Evolutionary conservation across 371 early-diverging fungal genomes (phyloP).

Genomic region (Mortierella sp.): DNA sequence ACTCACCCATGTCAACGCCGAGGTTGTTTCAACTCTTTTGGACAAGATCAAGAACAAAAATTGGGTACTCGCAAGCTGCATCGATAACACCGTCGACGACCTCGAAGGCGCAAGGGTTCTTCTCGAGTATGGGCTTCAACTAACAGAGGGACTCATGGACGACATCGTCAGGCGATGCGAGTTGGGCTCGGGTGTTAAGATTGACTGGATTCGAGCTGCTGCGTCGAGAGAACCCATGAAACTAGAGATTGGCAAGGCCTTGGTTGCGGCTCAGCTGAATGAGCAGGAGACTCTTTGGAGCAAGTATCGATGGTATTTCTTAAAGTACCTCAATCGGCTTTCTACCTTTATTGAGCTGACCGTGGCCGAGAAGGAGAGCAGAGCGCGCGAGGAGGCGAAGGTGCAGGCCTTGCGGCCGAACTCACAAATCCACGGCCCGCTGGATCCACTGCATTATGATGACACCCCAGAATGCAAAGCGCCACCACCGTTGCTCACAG

Average conservation of each 20-base stretch:
- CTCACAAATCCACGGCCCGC: slow-evolving; percentile 14
- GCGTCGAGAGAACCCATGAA: slow-evolving; percentile 38
- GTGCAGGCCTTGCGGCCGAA: not conserved
- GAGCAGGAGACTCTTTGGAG: slow-evolving; percentile 60
- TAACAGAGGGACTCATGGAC: slow-evolving; percentile 62
- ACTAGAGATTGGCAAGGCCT: slow-evolving; percentile 12
- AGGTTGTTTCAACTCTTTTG: slow-evolving; percentile 65
- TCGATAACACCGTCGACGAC: slow-evolving; percentile 31
- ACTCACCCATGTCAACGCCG: slow-evolving; percentile 56
- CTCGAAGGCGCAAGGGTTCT: slow-evolving; percentile 63
- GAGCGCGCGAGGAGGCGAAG: slow-evolving; percentile 35
- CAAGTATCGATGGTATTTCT: slow-evolving; percentile 67
- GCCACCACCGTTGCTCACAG: slow-evolving; percentile 38
- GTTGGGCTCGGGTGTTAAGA: slow-evolving; percentile 30
- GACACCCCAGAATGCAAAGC: slow-evolving; percentile 19
- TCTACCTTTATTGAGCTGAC: slow-evolving; percentile 73
- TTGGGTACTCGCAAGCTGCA: slow-evolving; percentile 75
- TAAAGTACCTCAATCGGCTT: slow-evolving; percentile 78
- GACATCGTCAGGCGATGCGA: slow-evolving; percentile 62
- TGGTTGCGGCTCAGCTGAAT: slow-evolving; percentile 36
- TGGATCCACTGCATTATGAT: slow-evolving; percentile 48
- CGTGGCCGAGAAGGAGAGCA: slow-evolving; percentile 27
- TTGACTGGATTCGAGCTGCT: slow-evolving; percentile 42
- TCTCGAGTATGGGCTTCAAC: slow-evolving; percentile 68
- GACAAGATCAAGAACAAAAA: slow-evolving; percentile 69